phyloP scores from a whole-genome alignment of 129 eudicot genomes.

The Escallonia rubra region DNA sequence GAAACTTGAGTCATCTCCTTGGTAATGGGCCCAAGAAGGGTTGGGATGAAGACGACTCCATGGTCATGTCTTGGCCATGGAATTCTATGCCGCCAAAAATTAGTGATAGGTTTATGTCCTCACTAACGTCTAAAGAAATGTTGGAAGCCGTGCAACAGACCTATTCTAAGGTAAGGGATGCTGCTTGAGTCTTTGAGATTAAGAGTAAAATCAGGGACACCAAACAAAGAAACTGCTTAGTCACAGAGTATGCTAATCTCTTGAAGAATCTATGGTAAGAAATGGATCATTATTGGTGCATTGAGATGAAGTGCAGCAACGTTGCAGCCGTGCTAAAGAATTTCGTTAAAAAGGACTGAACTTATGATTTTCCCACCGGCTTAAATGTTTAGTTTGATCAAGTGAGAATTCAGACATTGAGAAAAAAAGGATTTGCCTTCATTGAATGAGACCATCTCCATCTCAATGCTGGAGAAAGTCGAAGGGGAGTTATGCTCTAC shows the following conservation, averaged over 20 bases:
- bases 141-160: slow-evolving; percentile 4
- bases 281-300: slow-evolving; percentile 1
- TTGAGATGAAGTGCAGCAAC: slow-evolving; percentile 1
- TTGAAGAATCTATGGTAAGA: slow-evolving; percentile 6
- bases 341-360: neutral
- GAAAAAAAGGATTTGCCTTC: neutral
- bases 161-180: slow-evolving; percentile 1
- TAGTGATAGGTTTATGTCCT: slow-evolving; percentile 1
- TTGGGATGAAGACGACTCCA: slow-evolving; percentile 14
- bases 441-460: slow-evolving; percentile 2
- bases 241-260: slow-evolving; percentile 7
- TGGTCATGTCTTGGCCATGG: slow-evolving; percentile 15
- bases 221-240: neutral
- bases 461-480: neutral
- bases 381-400: slow-evolving; percentile 2
- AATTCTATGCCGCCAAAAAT: slow-evolving; percentile 7
- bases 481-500: slow-evolving; percentile 1
- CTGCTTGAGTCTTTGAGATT: neutral
- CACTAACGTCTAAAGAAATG: slow-evolving; percentile 6
- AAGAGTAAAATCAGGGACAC: neutral
- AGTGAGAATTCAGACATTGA: neutral
- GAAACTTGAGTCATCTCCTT: slow-evolving; percentile 8
- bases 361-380: slow-evolving; percentile 1
- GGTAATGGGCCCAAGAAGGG: slow-evolving; percentile 1
- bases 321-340: neutral